Percentiles rank a stretch among this genome's conserved stretches.
These are phyloP conservation scores for Marchantia polymorpha DNA, from an alignment of 225 moss, liverwort and hornwort species.

Conservation along the genomic window DNA sequence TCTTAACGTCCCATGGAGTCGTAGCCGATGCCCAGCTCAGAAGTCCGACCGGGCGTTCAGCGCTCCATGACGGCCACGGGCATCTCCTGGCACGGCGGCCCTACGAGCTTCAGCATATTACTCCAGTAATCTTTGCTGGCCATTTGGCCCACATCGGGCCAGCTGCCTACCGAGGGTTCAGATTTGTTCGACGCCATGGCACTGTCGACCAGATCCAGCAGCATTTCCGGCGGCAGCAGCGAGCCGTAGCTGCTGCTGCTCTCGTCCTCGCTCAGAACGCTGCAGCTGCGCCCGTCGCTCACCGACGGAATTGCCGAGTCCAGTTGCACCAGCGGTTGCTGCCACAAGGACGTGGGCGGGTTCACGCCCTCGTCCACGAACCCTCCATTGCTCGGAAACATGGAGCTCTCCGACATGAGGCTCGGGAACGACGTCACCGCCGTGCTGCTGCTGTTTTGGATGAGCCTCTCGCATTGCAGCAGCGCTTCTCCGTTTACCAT, in stretches of 20 bases:
- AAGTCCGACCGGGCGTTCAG: conserved; percentile 27
- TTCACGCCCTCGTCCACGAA: conserved; percentile 25
- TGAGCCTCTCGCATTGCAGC: conserved; percentile 44
- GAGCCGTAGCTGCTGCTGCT: conserved; percentile 30
- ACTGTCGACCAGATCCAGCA: conserved; percentile 45
- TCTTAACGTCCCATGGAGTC: conserved; percentile 23
- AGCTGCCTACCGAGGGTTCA: conserved; percentile 30
- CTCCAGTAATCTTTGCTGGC: conserved; percentile 84
- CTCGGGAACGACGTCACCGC: conserved; percentile 21
- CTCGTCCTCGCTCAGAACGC: conserved; percentile 39
- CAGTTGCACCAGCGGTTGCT: conserved; percentile 41
- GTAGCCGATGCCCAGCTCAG: conserved; percentile 37
- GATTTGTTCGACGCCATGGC: conserved; percentile 37
- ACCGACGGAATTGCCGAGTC: conserved; percentile 36
- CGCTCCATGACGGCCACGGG: conserved; percentile 45
- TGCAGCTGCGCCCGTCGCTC: conserved; percentile 44
- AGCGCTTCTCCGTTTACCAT: conserved; percentile 37
- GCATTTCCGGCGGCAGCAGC: conserved; percentile 29
- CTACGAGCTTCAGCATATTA: conserved; percentile 71
- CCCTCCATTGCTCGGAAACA: conserved; percentile 19
- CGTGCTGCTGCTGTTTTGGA: conserved; percentile 28
- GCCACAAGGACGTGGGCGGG: conserved; percentile 29
- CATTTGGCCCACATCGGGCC: conserved; percentile 39
- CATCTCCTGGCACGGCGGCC: conserved; percentile 44
- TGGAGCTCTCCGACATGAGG: conserved; percentile 19